phyloP scores from a whole-genome alignment of 805 yeast species.

The Zygoascus flipseniorum region DNA sequence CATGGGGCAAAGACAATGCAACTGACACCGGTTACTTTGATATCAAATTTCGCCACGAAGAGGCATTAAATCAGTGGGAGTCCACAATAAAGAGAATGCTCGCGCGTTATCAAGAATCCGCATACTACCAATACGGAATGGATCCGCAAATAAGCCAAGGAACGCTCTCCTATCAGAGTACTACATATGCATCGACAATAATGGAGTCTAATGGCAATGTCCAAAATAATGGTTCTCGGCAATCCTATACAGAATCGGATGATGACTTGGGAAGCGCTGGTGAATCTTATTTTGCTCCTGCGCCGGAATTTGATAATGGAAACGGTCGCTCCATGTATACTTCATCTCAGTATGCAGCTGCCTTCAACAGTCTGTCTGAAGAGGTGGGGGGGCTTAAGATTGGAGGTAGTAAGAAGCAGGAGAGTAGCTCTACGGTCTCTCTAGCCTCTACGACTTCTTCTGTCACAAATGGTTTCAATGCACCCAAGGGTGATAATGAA shows the following conservation, averaged over 20 bases:
- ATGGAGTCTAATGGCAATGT: not conserved
- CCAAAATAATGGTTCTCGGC: not conserved
- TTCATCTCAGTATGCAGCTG: not conserved
- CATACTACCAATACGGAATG: not conserved
- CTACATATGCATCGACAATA: not conserved
- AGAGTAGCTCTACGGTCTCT: constrained; percentile 2
- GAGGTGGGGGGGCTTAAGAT: constrained; percentile 6
- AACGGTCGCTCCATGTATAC: not conserved
- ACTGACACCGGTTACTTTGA: constrained; percentile 76
- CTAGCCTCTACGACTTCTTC: constrained; percentile 6
- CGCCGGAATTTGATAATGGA: not conserved
- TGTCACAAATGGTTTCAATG: not conserved
- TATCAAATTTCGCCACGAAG: constrained; percentile 76
- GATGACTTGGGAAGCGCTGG: not conserved
- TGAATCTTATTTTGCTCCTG: constrained; percentile 1
- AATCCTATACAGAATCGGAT: not conserved
- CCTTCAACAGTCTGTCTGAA: constrained; percentile 5
- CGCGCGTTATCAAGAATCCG: constrained; percentile 16
- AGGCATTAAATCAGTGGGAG: constrained; percentile 75
- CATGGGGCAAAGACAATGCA: constrained; percentile 45
- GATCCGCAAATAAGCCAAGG: not conserved
- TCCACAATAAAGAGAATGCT: constrained; percentile 25
- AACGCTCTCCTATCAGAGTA: not conserved
- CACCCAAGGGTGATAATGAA: not conserved
- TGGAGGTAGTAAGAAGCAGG: constrained; percentile 3